These are phyloP conservation scores for Vaccinium darrowii DNA, from an alignment of 148 eudicot genomes.

Conservation along the genomic window DNA sequence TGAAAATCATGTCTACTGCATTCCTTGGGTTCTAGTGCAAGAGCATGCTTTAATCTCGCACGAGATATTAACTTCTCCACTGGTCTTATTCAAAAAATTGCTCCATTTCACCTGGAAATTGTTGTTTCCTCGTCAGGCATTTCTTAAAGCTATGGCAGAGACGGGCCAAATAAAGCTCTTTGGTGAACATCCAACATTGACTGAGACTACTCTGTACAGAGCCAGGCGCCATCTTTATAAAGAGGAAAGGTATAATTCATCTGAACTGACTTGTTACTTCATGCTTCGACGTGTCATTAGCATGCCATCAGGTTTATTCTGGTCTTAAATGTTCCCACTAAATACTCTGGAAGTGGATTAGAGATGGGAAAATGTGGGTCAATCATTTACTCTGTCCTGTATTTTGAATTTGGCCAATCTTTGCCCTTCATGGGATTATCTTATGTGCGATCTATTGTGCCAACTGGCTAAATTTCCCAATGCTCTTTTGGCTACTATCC, in stretches of 20 bases:
- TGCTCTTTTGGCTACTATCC: background rate
- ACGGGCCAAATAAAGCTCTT: slow-evolving; percentile 93
- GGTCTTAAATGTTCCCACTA: background rate
- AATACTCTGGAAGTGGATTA: background rate
- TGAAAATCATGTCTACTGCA: no score
- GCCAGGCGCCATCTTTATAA: slow-evolving; percentile 93
- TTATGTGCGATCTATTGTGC: background rate
- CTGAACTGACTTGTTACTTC: background rate
- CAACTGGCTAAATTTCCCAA: background rate
- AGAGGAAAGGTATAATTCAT: slow-evolving; percentile 71
- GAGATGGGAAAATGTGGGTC: background rate
- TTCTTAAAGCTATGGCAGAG: slow-evolving; percentile 99
- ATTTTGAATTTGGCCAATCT: background rate
- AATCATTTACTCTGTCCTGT: background rate
- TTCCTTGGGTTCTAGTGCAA: background rate
- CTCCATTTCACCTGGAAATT: background rate
- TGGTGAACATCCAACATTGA: slow-evolving; percentile 85
- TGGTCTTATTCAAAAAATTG: background rate
- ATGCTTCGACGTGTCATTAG: background rate
- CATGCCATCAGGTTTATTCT: slow-evolving; percentile 6
- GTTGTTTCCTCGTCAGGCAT: slow-evolving; percentile 48
- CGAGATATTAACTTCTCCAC: background rate
- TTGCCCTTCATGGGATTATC: background rate
- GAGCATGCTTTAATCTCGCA: background rate
- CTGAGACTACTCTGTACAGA: slow-evolving; percentile 87